Conservation (phyloP, 2,329 filamentous ascomycete species). For the Ilyonectria robusta region DNA sequence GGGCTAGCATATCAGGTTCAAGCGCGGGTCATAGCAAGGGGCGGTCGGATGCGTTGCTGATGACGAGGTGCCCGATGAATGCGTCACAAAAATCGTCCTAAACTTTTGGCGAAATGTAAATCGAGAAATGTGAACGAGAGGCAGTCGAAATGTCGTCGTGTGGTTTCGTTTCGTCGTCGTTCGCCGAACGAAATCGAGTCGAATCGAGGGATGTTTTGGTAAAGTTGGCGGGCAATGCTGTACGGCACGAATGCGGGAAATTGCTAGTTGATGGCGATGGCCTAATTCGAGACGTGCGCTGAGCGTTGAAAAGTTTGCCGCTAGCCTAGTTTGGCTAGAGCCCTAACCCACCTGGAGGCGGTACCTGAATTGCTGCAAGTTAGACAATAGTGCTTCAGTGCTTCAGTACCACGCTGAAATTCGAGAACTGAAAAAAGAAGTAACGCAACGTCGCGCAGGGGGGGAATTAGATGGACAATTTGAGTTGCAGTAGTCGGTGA, state of each 20-base stretch:
- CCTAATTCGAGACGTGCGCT: slow-evolving; percentile 42
- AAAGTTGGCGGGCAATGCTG: slow-evolving; percentile 40
- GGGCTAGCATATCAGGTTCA: slow-evolving; percentile 49
- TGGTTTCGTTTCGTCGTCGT: slow-evolving; percentile 21
- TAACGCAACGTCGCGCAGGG: slow-evolving; percentile 11
- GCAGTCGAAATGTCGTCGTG: slow-evolving; percentile 7
- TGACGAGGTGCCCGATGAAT: slow-evolving; percentile 26
- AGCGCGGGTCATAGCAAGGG: slow-evolving; percentile 48
- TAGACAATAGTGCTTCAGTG: slow-evolving; percentile 23
- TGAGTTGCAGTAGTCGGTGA: neutral
- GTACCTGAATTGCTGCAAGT: slow-evolving; percentile 46
- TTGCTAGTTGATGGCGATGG: slow-evolving; percentile 53
- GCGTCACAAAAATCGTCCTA: slow-evolving; percentile 12
- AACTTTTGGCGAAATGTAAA: neutral
- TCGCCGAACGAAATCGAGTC: slow-evolving; percentile 30
- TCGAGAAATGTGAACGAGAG: slow-evolving; percentile 23
- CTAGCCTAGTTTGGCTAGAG: slow-evolving; percentile 44
- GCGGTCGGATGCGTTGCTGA: slow-evolving; percentile 36
- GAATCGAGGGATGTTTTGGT: slow-evolving; percentile 38
- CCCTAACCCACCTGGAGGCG: slow-evolving; percentile 33
- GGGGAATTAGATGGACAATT: neutral
- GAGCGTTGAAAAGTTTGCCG: slow-evolving; percentile 35
- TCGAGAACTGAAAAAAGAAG: slow-evolving; percentile 17
- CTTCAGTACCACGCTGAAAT: slow-evolving; percentile 11
- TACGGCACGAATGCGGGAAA: slow-evolving; percentile 53